These are phyloP conservation scores for Candolleomyces aberdarensis DNA, from an alignment of 768 basidiomycete species.

Conservation along the genomic window DNA sequence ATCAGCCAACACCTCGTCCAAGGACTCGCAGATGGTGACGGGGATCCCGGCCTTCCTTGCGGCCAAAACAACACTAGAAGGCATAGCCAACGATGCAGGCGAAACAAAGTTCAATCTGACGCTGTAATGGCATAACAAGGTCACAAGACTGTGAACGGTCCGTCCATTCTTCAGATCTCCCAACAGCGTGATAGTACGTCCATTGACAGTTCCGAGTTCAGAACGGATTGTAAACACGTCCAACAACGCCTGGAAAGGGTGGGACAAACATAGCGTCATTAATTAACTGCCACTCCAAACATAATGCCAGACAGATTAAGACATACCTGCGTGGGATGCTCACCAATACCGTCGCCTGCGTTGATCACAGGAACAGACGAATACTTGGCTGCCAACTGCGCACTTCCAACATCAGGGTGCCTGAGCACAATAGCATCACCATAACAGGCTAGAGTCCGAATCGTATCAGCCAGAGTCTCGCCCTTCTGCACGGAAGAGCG, in stretches of 20 bases:
- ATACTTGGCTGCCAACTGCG: conserved; percentile 94
- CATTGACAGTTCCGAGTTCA: conserved; percentile 97
- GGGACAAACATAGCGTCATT: not conserved
- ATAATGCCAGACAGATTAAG: not conserved
- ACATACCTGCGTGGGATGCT: conserved; percentile 91
- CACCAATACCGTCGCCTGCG: conserved; percentile 95
- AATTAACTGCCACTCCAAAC: conserved; percentile 5
- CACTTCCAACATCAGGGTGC: conserved; percentile 90
- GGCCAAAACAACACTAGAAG: conserved; percentile 73
- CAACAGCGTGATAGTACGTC: conserved; percentile 86
- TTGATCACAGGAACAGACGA: conserved; percentile 96
- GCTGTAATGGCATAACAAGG: conserved; percentile 85
- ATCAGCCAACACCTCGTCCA: conserved; percentile 87
- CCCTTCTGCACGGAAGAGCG: conserved; percentile 91
- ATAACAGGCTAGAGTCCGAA: conserved; percentile 93
- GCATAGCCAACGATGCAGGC: conserved; percentile 85
- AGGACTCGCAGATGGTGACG: conserved; percentile 78
- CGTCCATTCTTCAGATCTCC: conserved; percentile 98
- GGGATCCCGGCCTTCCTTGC: conserved; percentile 81
- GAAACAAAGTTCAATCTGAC: conserved; percentile 96
- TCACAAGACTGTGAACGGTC: conserved; percentile 95
- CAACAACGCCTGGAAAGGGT: conserved; percentile 59
- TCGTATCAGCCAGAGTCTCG: conserved; percentile 88
- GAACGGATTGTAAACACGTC: conserved; percentile 96
- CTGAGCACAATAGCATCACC: conserved; percentile 92